These are phyloP conservation scores for Acrodontium crateriforme DNA, from an alignment of 2,329 filamentous ascomycete species.

Conservation along the genomic window DNA sequence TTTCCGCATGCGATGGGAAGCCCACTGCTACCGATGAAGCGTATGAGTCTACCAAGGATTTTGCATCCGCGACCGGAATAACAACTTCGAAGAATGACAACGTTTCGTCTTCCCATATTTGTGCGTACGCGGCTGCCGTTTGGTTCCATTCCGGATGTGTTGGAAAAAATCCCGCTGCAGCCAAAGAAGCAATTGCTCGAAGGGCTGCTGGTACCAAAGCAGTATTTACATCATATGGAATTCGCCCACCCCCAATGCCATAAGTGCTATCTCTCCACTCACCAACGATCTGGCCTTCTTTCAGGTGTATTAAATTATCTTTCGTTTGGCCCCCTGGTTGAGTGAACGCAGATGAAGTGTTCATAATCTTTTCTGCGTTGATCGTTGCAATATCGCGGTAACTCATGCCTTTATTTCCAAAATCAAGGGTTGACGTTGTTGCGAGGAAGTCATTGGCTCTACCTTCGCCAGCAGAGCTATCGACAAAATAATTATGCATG, in stretches of 20 bases:
- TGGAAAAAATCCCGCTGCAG: slow-evolving; percentile 38
- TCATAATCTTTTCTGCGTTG: slow-evolving; percentile 46
- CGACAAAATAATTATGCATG: slow-evolving; percentile 45
- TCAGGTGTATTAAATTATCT: slow-evolving; percentile 45
- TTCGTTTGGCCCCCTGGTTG: slow-evolving; percentile 30
- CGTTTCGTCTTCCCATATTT: slow-evolving; percentile 49
- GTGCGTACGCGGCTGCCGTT: slow-evolving; percentile 36
- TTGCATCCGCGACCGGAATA: slow-evolving; percentile 32
- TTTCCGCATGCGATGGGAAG: slow-evolving; percentile 31
- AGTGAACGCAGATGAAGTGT: slow-evolving; percentile 40
- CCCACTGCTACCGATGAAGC: slow-evolving; percentile 21
- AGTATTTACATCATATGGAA: slow-evolving; percentile 54
- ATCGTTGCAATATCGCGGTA: slow-evolving; percentile 39
- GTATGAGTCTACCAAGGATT: slow-evolving; percentile 36
- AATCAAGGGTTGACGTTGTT: slow-evolving; percentile 35
- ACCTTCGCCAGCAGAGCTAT: slow-evolving; percentile 28
- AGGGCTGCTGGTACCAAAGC: slow-evolving; percentile 49
- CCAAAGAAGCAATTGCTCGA: slow-evolving; percentile 41
- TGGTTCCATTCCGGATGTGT: slow-evolving; percentile 34
- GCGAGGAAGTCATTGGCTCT: slow-evolving; percentile 26
- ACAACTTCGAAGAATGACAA: slow-evolving; percentile 42
- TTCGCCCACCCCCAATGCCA: slow-evolving; percentile 43
- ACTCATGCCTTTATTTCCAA: slow-evolving; percentile 38
- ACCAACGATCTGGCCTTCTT: slow-evolving; percentile 40
- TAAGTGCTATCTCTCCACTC: slow-evolving; percentile 50